Evolutionary conservation across 2,329 filamentous ascomycete species (phyloP), one percentile per base, ranked within the genome.

Genomic region (Colletotrichum destructivum): DNA sequence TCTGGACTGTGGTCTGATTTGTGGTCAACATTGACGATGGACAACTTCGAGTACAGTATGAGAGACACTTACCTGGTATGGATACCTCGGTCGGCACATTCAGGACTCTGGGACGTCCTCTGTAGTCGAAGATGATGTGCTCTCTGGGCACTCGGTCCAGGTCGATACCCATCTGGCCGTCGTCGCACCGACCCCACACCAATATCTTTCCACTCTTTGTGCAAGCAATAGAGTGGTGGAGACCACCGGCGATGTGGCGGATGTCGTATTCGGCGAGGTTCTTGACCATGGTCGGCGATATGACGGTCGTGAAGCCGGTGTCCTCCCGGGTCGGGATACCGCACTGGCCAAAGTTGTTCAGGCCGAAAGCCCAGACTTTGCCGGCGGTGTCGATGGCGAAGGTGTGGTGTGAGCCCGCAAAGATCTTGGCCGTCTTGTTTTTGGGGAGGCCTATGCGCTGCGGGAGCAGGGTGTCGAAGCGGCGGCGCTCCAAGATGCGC

Each of bases 261-360:
- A 94, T 84, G 0, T 86, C 81, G 74, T 87, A 87, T 26, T 84
- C 84, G 21, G 83, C 82, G 5, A 94, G 84, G 38, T 82, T 85
- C 21, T 87, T 80, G 23, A 93, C 87, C 59, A 88, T 80, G 5
- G 84, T 86, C 3, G 89, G 88, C 66, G 85, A 87, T 42, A 85
- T 82, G 71, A 93, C 84, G 52, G 26, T 85, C n/a, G 69, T 72
- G 38, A 72, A 72, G 0, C 69, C 69, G n/a, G 69, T 72, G 1
- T 56, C 61, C 7, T 70, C 69, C 18, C 66, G 52, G 7, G 66
- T 72, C 13, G 69, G 82, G 72, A 92, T 86, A 59, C 90, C 92
- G 12, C 90, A 92, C 80, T 94, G 89, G 63, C 89, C 90, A 78
- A 90, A 94, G 77, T 90, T 92, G 82, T 94, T 94, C 51, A 92